Percentiles rank a stretch among this genome's conserved stretches.
phyloP scores from a whole-genome alignment of 1,284 basidiomycete species.

The Pseudozyma sp. region DNA sequence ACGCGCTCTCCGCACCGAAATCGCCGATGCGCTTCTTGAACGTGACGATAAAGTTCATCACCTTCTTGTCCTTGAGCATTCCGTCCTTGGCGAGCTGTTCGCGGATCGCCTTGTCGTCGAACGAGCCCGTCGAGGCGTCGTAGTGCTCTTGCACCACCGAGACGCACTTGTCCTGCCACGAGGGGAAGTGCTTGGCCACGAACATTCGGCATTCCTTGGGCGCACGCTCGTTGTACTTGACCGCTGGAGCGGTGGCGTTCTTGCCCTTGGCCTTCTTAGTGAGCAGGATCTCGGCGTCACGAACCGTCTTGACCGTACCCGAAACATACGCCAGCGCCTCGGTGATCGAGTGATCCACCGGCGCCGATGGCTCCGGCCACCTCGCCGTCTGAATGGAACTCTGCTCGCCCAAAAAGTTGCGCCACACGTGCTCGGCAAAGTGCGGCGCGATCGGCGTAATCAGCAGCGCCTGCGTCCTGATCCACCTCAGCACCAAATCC shows the following conservation, averaged over 20 bases:
- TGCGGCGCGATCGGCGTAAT: conserved; percentile 92
- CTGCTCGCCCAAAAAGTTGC: conserved; percentile 77
- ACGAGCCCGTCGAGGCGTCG: conserved; percentile 74
- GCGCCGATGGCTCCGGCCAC: conserved; percentile 77
- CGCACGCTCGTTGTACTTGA: conserved; percentile 63
- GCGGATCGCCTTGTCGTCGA: conserved; percentile 87
- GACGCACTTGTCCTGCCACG: conserved; percentile 90
- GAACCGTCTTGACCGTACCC: conserved; percentile 84
- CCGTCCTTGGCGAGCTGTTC: conserved; percentile 79
- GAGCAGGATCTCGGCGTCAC: conserved; percentile 79
- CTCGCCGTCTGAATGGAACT: conserved; percentile 83
- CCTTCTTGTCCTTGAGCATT: conserved; percentile 92
- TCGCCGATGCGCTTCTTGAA: conserved; percentile 92
- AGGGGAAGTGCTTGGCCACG: conserved; percentile 89
- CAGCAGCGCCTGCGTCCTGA: conserved; percentile 82
- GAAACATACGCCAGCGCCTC: conserved; percentile 81
- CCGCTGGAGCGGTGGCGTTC: conserved; percentile 17
- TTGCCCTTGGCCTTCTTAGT: conserved; percentile 61
- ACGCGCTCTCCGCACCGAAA: conserved; percentile 82
- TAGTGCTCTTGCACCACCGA: conserved; percentile 80
- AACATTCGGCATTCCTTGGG: conserved; percentile 87
- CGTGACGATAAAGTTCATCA: conserved; percentile 92
- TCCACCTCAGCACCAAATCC: conserved; percentile 80
- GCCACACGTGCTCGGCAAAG: conserved; percentile 92
- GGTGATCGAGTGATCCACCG: conserved; percentile 72